phyloP scores from a whole-genome alignment of 352 stramenopile species.

The Phytopythium montanum region DNA sequence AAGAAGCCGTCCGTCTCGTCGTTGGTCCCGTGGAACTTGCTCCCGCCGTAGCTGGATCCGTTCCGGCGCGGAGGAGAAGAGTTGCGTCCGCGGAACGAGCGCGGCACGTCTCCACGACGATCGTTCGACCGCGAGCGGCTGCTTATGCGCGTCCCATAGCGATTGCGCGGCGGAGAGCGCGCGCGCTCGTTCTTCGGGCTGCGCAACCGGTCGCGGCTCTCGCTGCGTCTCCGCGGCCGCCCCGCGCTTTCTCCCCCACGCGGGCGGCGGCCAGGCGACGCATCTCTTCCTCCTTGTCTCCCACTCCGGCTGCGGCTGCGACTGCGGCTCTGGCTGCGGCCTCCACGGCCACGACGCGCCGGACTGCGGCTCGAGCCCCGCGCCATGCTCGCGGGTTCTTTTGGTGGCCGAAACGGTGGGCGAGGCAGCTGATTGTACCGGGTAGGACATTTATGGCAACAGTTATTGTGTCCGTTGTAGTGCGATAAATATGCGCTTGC shows the following conservation, averaged over 20 bases:
- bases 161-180: background rate
- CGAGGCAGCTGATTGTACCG: background rate
- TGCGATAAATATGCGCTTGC: too few species aligned
- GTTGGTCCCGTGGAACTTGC: constrained; percentile 15
- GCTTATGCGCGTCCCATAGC: background rate
- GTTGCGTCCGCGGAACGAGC: constrained; percentile 5
- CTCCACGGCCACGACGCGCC: background rate
- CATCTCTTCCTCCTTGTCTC: background rate
- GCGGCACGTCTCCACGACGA: background rate
- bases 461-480: background rate
- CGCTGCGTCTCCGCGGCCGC: constrained; percentile 23
- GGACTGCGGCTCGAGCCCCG: constrained; percentile 22
- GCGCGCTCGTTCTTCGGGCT: background rate
- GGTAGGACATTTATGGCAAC: background rate
- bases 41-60: constrained; percentile 15
- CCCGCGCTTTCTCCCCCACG: background rate
- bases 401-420: background rate
- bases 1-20: constrained; percentile 66
- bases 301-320: background rate
- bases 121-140: constrained; percentile 6
- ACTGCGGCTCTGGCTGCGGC: background rate
- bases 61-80: constrained; percentile 1
- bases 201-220: constrained; percentile 15
- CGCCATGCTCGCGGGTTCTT: constrained; percentile 12
- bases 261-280: constrained; percentile 8